Conservation (phyloP, 176 grass and related monocot species). For the Bromus sterilis region DNA sequence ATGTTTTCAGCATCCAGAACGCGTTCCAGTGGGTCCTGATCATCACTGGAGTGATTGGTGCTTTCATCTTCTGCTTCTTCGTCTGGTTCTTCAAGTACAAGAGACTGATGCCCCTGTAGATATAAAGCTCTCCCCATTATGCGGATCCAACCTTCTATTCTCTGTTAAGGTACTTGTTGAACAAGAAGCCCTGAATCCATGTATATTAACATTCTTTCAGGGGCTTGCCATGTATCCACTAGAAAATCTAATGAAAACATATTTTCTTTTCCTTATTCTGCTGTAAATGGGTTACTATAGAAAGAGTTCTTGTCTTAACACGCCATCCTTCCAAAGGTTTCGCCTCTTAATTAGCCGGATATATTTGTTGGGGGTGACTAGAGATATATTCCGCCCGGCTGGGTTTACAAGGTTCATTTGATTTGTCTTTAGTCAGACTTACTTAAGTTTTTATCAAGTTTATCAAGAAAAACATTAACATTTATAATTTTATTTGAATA, state of each 20-base stretch:
- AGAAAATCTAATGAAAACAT: constrained; percentile 11
- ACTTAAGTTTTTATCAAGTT: no score
- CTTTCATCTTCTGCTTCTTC: constrained; percentile 71
- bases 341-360: not conserved
- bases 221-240: constrained; percentile 7
- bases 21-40: constrained; percentile 76
- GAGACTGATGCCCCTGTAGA: constrained; percentile 76
- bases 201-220: constrained; percentile 50
- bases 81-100: constrained; percentile 83
- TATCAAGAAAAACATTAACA: no score
- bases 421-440: no score
- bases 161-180: constrained; percentile 18
- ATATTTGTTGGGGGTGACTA: not conserved
- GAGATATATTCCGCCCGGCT: no score
- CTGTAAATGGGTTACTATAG: not conserved
- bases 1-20: constrained; percentile 46
- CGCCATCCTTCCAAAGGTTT: not conserved
- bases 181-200: constrained; percentile 22
- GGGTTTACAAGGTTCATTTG: no score
- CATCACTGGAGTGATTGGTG: constrained; percentile 36
- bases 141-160: not conserved
- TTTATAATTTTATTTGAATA: no score
- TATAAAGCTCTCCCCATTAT: not conserved
- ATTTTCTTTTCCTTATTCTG: not conserved
- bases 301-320: not conserved